Conservation (phyloP, 108 stramenopile genomes). For the Schizochytrium sp. region DNA sequence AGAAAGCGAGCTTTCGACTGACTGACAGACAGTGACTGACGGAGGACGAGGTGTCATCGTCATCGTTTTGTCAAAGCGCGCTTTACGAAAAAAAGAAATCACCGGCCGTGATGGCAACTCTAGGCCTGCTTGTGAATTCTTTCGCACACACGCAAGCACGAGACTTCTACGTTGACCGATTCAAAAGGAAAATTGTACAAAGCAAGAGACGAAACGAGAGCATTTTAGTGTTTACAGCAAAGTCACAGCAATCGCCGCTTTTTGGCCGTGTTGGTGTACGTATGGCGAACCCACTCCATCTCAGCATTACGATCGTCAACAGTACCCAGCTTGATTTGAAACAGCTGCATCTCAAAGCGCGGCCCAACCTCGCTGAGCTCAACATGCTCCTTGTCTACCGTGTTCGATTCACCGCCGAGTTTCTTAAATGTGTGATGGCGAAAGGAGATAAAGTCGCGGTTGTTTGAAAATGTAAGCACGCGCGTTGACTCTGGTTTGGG, state of each 20-base stretch:
- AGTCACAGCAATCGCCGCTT: constrained; percentile 56
- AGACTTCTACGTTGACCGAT: too few relatives aligned
- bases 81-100: too few relatives aligned
- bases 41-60: too few relatives aligned
- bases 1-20: too few relatives aligned
- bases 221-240: background rate
- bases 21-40: too few relatives aligned
- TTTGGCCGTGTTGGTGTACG: constrained; percentile 89
- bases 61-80: too few relatives aligned
- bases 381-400: constrained; percentile 45
- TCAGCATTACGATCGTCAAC: constrained; percentile 90
- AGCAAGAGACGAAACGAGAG: too few relatives aligned
- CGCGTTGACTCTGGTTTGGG: constrained; percentile 73
- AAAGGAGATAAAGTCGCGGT: constrained; percentile 88
- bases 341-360: constrained; percentile 91
- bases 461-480: constrained; percentile 87
- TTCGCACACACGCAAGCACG: too few relatives aligned
- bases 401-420: background rate
- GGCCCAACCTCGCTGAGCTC: constrained; percentile 90
- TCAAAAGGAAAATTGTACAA: too few relatives aligned
- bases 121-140: too few relatives aligned
- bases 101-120: too few relatives aligned
- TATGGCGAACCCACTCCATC: constrained; percentile 89
- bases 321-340: constrained; percentile 87
- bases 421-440: constrained; percentile 95